Evolutionary conservation across 1,284 basidiomycete genomes (phyloP).

Genomic region (Tilletia caries): DNA sequence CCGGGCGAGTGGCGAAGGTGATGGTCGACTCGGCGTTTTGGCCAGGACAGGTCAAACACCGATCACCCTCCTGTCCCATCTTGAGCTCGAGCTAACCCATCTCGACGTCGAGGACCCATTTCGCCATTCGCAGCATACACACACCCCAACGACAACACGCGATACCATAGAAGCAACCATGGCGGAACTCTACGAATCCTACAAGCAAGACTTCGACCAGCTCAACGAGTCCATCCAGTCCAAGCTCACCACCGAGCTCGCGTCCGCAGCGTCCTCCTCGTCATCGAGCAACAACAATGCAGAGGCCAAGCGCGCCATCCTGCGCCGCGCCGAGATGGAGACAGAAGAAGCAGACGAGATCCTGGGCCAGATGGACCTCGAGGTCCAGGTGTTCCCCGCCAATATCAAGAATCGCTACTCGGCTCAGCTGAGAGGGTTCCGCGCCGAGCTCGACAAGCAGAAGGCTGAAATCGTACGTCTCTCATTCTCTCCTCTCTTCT

Average conservation of each 20-base stretch:
- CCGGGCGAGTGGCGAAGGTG: no score
- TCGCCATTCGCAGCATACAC: background rate
- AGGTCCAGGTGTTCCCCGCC: conserved; percentile 91
- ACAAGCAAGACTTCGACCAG: conserved; percentile 47
- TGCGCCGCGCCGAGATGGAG: conserved; percentile 87
- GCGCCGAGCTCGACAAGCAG: conserved; percentile 37
- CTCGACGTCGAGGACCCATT: conserved; percentile 4
- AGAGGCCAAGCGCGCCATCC: conserved; percentile 75
- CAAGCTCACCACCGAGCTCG: conserved; percentile 25
- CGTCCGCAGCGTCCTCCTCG: conserved; percentile 9
- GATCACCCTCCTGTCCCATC: background rate
- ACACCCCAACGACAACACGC: background rate
- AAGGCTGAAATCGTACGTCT: conserved; percentile 28
- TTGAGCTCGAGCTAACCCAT: conserved; percentile 6
- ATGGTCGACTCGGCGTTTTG: no score
- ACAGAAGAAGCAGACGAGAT: conserved; percentile 98
- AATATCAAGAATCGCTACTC: conserved; percentile 42
- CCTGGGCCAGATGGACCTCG: conserved; percentile 93
- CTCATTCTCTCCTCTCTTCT: background rate
- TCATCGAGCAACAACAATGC: conserved; percentile 28
- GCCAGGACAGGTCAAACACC: no score
- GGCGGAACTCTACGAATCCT: conserved; percentile 52
- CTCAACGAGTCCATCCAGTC: conserved; percentile 36
- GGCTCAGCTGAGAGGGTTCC: conserved; percentile 37
- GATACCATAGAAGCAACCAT: conserved; percentile 23